These are phyloP conservation scores for Sporothrix pallida DNA, from an alignment of 2,329 filamentous ascomycete species.

Conservation along the genomic window DNA sequence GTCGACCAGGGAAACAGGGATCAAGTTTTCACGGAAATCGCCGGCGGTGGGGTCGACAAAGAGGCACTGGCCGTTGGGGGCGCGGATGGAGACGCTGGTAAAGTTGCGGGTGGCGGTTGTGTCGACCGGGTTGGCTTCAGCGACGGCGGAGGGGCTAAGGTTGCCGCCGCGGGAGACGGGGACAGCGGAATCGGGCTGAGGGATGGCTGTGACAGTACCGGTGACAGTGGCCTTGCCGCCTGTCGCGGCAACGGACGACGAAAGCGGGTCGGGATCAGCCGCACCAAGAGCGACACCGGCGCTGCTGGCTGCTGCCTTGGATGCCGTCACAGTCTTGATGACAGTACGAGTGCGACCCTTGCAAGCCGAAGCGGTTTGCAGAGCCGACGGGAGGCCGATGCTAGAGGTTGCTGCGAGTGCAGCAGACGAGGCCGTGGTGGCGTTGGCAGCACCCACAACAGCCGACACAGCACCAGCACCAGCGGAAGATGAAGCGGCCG, in stretches of 20 bases:
- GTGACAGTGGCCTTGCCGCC: background rate
- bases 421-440: background rate
- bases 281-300: conserved; percentile 29
- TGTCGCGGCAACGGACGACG: background rate
- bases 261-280: conserved; percentile 17
- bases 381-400: background rate
- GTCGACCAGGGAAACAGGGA: conserved; percentile 53
- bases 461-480: conserved; percentile 1
- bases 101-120: conserved; percentile 54
- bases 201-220: conserved; percentile 42
- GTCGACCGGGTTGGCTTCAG: conserved; percentile 56
- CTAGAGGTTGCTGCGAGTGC: conserved; percentile 8
- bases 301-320: background rate
- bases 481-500: background rate
- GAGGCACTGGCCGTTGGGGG: conserved; percentile 57
- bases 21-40: conserved; percentile 61
- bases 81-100: conserved; percentile 52
- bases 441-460: background rate
- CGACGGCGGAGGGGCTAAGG: conserved; percentile 56
- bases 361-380: conserved; percentile 17
- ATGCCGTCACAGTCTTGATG: conserved; percentile 20
- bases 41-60: conserved; percentile 58
- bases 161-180: conserved; percentile 58
- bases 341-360: conserved; percentile 21
- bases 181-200: conserved; percentile 51